Conservation (phyloP, 768 basidiomycete species). For the Lactarius akahatsu region DNA sequence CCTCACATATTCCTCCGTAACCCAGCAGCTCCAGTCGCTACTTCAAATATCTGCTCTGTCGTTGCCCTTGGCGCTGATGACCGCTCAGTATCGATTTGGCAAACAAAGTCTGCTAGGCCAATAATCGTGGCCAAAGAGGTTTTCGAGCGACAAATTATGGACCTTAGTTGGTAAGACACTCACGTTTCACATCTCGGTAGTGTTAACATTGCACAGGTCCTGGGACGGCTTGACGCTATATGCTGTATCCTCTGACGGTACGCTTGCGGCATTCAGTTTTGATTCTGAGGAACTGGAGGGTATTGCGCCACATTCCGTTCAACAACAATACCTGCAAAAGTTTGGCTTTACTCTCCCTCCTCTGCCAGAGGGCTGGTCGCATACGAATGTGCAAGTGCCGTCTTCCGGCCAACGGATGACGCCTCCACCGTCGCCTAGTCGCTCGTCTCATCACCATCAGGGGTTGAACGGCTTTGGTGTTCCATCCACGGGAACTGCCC, state of each 20-base stretch:
- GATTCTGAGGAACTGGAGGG: conserved; percentile 78
- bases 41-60: conserved; percentile 85
- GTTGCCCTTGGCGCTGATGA: conserved; percentile 94
- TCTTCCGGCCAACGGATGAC: conserved; percentile 37
- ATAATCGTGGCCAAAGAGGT: conserved; percentile 92
- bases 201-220: conserved; percentile 56
- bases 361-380: conserved; percentile 70
- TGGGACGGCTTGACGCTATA: conserved; percentile 90
- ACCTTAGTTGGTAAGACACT: conserved; percentile 80
- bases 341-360: conserved; percentile 73
- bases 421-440: conserved; percentile 50
- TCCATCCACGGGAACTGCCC: conserved; percentile 37
- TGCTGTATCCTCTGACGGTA: conserved; percentile 94
- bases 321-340: conserved; percentile 77
- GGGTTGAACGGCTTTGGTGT: conserved; percentile 45
- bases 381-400: conserved; percentile 35
- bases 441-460: conserved; percentile 36
- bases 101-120: conserved; percentile 88
- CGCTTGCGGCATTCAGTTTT: conserved; percentile 86
- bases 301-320: conserved; percentile 68
- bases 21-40: conserved; percentile 60
- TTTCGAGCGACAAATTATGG: conserved; percentile 93
- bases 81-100: conserved; percentile 92
- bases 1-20: conserved; percentile 91
- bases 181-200: neutral